Evolutionary conservation across 139 green algal genomes (phyloP).

Genomic region (Chlorella sp.): DNA sequence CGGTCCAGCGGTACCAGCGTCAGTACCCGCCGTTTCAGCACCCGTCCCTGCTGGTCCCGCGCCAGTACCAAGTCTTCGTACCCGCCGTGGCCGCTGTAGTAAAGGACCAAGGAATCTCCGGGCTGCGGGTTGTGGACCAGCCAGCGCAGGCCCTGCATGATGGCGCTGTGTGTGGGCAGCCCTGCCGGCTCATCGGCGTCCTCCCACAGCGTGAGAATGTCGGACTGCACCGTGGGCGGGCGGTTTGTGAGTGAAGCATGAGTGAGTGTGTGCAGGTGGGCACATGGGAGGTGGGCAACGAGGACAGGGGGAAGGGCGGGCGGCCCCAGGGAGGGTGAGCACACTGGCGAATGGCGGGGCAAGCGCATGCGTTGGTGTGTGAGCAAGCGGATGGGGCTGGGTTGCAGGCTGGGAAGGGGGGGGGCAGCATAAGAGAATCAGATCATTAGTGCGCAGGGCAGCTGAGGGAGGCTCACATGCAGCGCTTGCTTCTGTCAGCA

Average conservation of each 20-base stretch:
- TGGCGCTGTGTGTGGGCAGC: constrained; percentile 44
- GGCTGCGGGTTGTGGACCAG: constrained; percentile 38
- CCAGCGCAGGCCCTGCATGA: constrained; percentile 36
- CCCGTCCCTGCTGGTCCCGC: no score
- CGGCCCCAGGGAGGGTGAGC: no score
- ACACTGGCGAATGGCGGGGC: not conserved
- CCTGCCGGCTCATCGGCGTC: constrained; percentile 20
- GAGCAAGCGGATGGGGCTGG: no score
- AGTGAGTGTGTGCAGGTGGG: not conserved
- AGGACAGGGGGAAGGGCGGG: no score
- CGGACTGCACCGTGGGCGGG: not conserved
- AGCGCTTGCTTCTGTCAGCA: not conserved
- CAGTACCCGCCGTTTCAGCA: constrained; percentile 21
- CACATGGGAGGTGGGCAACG: no score
- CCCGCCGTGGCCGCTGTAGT: constrained; percentile 81
- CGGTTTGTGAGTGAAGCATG: not conserved
- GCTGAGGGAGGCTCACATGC: not conserved
- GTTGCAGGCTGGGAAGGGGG: no score
- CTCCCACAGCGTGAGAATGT: constrained; percentile 42
- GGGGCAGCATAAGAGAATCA: not conserved
- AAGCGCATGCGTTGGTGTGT: not conserved
- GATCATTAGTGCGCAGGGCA: no score
- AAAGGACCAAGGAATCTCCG: constrained; percentile 80
- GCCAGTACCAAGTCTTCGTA: constrained; percentile 49
- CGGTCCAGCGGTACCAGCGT: constrained; percentile 57